Conservation (phyloP, 2,329 filamentous ascomycete genomes). For the Colletotrichum aenigma region DNA sequence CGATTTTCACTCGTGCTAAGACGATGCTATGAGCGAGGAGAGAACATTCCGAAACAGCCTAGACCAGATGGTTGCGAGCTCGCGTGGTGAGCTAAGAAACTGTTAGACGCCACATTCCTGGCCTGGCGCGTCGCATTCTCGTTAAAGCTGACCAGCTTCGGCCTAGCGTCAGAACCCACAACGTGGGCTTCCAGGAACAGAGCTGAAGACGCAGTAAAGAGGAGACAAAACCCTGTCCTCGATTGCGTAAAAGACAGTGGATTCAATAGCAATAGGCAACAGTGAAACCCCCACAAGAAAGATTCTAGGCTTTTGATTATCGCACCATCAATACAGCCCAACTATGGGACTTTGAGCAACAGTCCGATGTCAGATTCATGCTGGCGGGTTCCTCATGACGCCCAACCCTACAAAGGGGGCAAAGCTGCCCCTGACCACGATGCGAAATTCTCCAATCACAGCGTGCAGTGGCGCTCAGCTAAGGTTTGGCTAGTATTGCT, state of each 20-base stretch:
- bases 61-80: neutral
- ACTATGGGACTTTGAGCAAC: neutral
- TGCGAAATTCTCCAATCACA: neutral
- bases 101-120: neutral
- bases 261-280: neutral
- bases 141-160: neutral
- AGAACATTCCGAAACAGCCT: neutral
- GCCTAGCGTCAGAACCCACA: neutral
- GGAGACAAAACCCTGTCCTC: neutral
- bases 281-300: neutral
- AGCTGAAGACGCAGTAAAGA: neutral
- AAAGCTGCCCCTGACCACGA: neutral
- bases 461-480: neutral
- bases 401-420: neutral
- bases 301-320: neutral
- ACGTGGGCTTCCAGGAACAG: neutral
- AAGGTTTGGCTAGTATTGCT: constrained; percentile 9
- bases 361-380: neutral
- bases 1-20: neutral
- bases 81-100: neutral
- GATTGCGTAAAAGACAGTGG: neutral
- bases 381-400: neutral
- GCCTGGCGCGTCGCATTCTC: neutral
- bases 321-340: neutral
- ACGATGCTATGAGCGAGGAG: neutral